These are phyloP conservation scores for Dillenia suffruticosa DNA, from an alignment of 164 flowering plant genomes.

Conservation along the genomic window DNA sequence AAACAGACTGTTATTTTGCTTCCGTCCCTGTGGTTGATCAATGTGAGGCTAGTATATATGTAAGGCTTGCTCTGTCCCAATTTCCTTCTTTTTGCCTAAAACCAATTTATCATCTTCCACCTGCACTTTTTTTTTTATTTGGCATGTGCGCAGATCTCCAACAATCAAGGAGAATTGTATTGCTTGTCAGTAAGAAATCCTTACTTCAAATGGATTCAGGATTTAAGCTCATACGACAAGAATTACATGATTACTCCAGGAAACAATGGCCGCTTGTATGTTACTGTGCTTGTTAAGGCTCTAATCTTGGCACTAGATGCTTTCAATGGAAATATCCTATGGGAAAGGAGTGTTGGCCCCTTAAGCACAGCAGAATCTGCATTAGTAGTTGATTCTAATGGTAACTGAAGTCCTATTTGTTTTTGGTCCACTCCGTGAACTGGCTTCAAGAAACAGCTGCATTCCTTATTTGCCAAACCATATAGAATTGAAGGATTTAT, in stretches of 20 bases:
- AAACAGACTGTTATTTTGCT: conserved; percentile 60
- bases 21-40: conserved; percentile 77
- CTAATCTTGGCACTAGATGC: conserved; percentile 66
- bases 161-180: conserved; percentile 73
- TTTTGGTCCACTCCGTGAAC: too few species aligned
- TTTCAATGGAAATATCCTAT: conserved; percentile 55
- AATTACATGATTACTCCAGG: conserved; percentile 55
- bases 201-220: conserved; percentile 77
- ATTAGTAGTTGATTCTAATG: conserved; percentile 74
- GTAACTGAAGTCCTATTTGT: conserved; percentile 25
- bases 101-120: neutral
- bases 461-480: neutral
- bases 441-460: too few species aligned
- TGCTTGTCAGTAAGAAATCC: conserved; percentile 55
- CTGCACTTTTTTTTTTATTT: neutral
- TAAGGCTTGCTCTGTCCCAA: conserved; percentile 29
- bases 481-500: neutral
- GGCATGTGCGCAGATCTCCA: conserved; percentile 54
- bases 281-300: conserved; percentile 46
- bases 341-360: conserved; percentile 75
- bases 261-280: conserved; percentile 74
- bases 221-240: conserved; percentile 61
- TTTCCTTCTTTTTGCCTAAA: neutral
- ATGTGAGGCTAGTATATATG: conserved; percentile 87
- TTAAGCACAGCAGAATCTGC: conserved; percentile 41